Evolutionary conservation across 1,139 yeast species (phyloP), one percentile per base, ranked within the genome.

Genomic region (Protomyces gravidus): DNA sequence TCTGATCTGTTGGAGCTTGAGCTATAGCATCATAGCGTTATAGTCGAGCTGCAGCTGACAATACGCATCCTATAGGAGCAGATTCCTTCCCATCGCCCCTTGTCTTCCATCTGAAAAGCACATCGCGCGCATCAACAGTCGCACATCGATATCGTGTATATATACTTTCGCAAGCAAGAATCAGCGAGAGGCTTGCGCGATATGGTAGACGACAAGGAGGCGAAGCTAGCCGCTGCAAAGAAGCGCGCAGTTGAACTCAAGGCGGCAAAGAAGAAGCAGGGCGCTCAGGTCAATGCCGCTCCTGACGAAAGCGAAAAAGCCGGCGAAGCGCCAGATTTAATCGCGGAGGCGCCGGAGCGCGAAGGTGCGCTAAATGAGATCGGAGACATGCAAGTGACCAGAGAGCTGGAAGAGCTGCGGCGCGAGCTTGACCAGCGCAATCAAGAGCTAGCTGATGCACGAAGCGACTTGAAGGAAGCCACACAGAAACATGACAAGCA

Each of bases 171-270:
- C 11, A 32, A 15, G 11, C 36, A 32, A 32, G 11, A 13, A 15
- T 2, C 11, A 13, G 11, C 33, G 9, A 9, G n/a, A 13, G n/a
- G n/a, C n/a, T n/a, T n/a, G n/a, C n/a, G n/a, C n/a, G n/a, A n/a
- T n/a, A 39, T 15, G 45, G 21, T 21, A 13, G 48, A 13, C 17
- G 55, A 55, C n/a, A 55, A 55, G 49, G 53, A 55, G 33, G 59
- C 48, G 17, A 55, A 55, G 45, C 49, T 55, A 5, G 59, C 59
- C 6, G 59, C 59, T 7, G 59, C 59, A 7, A 27, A 51, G 15
- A 55, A 55, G 45, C 36, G 53, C 33, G 59, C 53, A 17, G 53
- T 39, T 26, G 53, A 45, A 1, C 27, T 55, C 7, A 49, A 55
- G 28, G 59, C 48, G 9, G 48, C 47, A 49, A 27, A 30, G 28